Evolutionary conservation across 257 asterid species (phyloP).

Genomic region (Gynochthodes officinalis): DNA sequence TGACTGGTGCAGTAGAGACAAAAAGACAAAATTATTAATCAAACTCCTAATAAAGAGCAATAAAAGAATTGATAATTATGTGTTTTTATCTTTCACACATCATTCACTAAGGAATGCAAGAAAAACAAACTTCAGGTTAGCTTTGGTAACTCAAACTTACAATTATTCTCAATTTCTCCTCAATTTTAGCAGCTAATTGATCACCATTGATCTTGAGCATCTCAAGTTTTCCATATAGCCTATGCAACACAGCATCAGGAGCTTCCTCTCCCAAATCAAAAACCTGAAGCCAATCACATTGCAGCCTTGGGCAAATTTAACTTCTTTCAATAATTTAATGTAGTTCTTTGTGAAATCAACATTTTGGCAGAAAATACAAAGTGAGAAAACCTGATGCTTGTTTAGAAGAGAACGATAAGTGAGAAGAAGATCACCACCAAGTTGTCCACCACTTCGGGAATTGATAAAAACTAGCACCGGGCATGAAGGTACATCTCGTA

Average conservation of each 20-base stretch:
- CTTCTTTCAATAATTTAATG: not conserved
- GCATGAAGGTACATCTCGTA: conserved; percentile 45
- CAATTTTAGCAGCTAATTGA: conserved; percentile 42
- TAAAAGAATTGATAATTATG: too few species aligned
- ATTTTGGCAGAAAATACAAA: not conserved
- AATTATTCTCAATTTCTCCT: conserved; percentile 59
- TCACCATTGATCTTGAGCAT: conserved; percentile 66
- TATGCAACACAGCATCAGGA: conserved; percentile 63
- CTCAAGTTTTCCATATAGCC: conserved; percentile 54
- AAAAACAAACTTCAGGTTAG: not conserved
- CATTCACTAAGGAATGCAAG: too few species aligned
- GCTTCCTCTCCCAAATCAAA: conserved; percentile 80
- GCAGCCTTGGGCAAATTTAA: not conserved
- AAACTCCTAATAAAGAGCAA: too few species aligned
- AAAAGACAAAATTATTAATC: too few species aligned
- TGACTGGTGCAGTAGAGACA: too few species aligned
- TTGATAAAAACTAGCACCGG: conserved; percentile 88
- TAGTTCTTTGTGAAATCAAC: not conserved
- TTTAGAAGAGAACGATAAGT: conserved; percentile 68
- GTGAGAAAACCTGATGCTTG: conserved; percentile 54
- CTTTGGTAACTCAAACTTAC: conserved; percentile 48
- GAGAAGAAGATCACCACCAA: conserved; percentile 79
- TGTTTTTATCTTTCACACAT: too few species aligned
- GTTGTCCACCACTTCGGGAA: conserved; percentile 93
- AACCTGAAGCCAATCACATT: conserved; percentile 45